phyloP scores from a whole-genome alignment of 768 basidiomycete species.

The Russula olivacea region DNA sequence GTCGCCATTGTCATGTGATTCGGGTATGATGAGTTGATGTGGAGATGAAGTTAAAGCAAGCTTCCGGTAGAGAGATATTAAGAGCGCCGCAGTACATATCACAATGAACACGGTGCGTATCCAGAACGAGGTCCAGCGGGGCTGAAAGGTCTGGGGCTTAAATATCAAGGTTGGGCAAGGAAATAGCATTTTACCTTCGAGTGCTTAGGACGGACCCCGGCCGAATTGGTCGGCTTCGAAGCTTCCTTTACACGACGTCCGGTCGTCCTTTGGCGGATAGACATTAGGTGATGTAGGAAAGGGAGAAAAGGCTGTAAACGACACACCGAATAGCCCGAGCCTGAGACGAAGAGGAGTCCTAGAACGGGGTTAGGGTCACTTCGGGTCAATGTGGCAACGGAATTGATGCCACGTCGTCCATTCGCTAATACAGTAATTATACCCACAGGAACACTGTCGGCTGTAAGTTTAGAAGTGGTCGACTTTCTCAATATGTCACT shows the following conservation, averaged over 20 bases:
- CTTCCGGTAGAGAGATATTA: constrained; percentile 5
- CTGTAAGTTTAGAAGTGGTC: not conserved
- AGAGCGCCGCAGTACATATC: not conserved
- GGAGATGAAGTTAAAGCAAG: not conserved
- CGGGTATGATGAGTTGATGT: not conserved
- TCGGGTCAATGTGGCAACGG: not conserved
- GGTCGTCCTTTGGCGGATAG: not conserved
- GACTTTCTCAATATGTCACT: constrained; percentile 9
- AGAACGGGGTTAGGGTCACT: constrained; percentile 13
- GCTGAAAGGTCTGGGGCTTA: not conserved
- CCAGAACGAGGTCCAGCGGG: not conserved
- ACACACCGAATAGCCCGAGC: not conserved
- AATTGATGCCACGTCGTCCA: constrained; percentile 8
- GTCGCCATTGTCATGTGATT: not conserved
- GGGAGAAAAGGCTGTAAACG: not conserved
- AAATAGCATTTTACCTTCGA: not conserved
- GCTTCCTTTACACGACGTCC: not conserved
- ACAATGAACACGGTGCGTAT: not conserved
- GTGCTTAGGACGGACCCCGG: not conserved
- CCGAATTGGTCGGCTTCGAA: not conserved
- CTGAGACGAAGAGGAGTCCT: not conserved
- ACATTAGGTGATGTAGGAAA: not conserved
- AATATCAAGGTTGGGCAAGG: not conserved
- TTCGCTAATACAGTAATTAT: not conserved
- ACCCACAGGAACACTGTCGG: not conserved